Evolutionary conservation across 495 filamentous ascomycete genomes (phyloP).

Genomic region (Usnea hakonensis): DNA sequence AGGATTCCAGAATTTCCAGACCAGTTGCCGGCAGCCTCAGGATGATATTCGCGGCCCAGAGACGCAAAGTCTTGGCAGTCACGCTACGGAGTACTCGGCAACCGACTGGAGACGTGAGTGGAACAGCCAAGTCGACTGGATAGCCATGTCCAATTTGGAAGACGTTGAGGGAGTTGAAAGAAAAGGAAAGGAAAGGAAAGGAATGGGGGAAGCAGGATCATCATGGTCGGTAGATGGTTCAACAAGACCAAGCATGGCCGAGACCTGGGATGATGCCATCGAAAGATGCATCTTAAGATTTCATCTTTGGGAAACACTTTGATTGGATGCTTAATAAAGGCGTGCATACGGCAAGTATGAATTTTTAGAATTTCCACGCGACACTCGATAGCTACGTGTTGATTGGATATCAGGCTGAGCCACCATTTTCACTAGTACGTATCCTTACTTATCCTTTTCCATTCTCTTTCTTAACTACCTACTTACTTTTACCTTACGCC

Average conservation of each 20-base stretch:
- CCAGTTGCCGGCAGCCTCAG: too few species aligned
- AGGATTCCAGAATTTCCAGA: not conserved
- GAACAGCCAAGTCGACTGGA: too few species aligned
- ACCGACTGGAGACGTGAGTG: too few species aligned
- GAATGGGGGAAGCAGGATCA: too few species aligned
- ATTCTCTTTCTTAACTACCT: too few species aligned
- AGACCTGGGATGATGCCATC: conserved; percentile 5
- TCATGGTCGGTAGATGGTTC: too few species aligned
- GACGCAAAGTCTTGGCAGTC: not conserved
- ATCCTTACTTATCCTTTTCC: too few species aligned
- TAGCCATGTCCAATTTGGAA: too few species aligned
- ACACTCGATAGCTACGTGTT: not conserved
- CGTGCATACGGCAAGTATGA: not conserved
- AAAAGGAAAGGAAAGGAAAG: too few species aligned
- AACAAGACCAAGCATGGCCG: not conserved
- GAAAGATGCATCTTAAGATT: not conserved
- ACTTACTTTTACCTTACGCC: too few species aligned
- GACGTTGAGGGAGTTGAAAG: too few species aligned
- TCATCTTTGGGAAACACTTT: not conserved
- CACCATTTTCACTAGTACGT: too few species aligned
- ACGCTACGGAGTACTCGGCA: not conserved
- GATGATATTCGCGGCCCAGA: conserved; percentile 1
- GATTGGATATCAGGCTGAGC: conserved; percentile 2
- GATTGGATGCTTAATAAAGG: not conserved
- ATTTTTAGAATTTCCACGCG: not conserved